Evolutionary conservation across 2,329 filamentous ascomycete genomes (phyloP).

Genomic region (Talaromyces funiculosus): DNA sequence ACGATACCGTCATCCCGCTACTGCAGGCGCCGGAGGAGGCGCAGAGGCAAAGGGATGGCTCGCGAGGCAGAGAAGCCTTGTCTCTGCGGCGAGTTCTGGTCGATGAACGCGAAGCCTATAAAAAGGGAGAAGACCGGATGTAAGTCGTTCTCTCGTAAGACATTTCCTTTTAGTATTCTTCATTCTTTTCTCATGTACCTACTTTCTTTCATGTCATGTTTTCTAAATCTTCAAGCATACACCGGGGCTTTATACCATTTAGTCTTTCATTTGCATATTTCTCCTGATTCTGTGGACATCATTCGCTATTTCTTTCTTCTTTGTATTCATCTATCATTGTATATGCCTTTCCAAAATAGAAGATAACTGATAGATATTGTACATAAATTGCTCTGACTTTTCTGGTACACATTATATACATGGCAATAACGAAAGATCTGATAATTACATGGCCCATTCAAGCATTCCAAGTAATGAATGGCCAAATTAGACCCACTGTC

Average conservation of each 20-base stretch:
- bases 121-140: not conserved
- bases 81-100: constrained; percentile 26
- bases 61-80: constrained; percentile 38
- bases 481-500: constrained; percentile 51
- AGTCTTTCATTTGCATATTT: constrained; percentile 3
- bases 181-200: not conserved
- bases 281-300: not conserved
- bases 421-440: not conserved
- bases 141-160: not conserved
- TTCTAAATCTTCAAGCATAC: not conserved
- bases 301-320: not conserved
- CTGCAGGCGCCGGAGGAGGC: constrained; percentile 21
- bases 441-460: not conserved
- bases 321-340: not conserved
- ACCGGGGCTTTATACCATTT: constrained; percentile 6
- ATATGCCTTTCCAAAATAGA: not conserved
- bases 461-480: not conserved
- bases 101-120: not conserved
- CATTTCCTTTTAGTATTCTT: not conserved
- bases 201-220: not conserved
- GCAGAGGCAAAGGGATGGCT: constrained; percentile 41
- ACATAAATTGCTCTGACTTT: not conserved
- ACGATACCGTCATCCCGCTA: constrained; percentile 31
- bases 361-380: not conserved
- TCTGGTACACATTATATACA: constrained; percentile 7